Base-by-base conservation (phyloP, 2,329 filamentous ascomycete genomes). In the Trichoderma afroharzianum region DNA sequence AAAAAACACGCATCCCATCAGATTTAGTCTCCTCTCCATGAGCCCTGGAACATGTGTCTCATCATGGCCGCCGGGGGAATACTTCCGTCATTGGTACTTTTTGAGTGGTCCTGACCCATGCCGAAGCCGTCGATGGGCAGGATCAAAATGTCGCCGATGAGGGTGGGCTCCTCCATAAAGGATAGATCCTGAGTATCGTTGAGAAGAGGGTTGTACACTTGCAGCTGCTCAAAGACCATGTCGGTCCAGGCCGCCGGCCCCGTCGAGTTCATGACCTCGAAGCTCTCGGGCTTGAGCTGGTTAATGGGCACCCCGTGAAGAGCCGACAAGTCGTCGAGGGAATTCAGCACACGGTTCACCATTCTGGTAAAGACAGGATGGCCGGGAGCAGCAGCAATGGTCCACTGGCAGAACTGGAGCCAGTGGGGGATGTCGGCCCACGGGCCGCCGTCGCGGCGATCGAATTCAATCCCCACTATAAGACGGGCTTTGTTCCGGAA, bases 361-460 rank as follows among this genome's bases (percentile, higher is more conserved):
- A 70, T 70, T 11, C 53, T 70, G 72, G 39, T 50, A 63, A 81
- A 79, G 1, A 81, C 66, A 0, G 80, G 76, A 43, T 81, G 80
- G 0, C 79, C 76, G 0, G 80, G 78, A 0, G 77, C 77, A 1
- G 78, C 78, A 14, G 78, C 79, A 53, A 81, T 79, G 21, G 79
- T 79, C 79, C 79, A 81, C 67, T 81, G 79, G 71, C 79, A 80
- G 59, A 81, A 80, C 72, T 80, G 78, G 5, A 80, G 72, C 55
- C 72, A 74, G 62, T 80, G 75, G 18, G 74, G 71, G 32, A 79
- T 78, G 18, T 80, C 76, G 6, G 72, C 74, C 78, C 78, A 80
- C 2, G 47, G 36, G 1, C 26, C 66, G 15, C 76, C 76, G 57
- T 80, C 74, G 2, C 74, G 75, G 39, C 76, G 73, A 71, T 81